Evolutionary conservation across 805 yeast genomes (phyloP).

Genomic region (Komagataella populi): DNA sequence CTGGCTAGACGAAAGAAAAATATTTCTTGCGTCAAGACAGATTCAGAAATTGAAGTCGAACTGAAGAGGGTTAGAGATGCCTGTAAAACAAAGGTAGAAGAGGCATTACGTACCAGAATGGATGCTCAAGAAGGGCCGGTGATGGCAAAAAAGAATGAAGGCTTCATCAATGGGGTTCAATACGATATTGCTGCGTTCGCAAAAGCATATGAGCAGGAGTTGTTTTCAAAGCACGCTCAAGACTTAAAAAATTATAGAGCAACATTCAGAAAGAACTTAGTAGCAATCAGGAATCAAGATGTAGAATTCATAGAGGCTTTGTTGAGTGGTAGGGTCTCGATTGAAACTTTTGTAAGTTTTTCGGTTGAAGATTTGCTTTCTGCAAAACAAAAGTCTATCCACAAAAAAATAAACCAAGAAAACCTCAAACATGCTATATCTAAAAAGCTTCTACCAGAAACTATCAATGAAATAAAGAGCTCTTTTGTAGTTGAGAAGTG

Average conservation of each 20-base stretch:
- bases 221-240: conserved; percentile 7
- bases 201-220: conserved; percentile 10
- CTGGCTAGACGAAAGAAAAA: neutral
- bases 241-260: conserved; percentile 11
- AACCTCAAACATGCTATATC: conserved; percentile 16
- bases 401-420: conserved; percentile 14
- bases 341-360: conserved; percentile 11
- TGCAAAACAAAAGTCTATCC: conserved; percentile 13
- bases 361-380: conserved; percentile 14
- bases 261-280: conserved; percentile 17
- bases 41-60: neutral
- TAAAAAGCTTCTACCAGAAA: conserved; percentile 10
- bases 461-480: conserved; percentile 13
- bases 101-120: neutral
- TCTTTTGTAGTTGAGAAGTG: conserved; percentile 17
- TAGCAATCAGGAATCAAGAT: conserved; percentile 13
- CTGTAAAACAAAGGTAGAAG: neutral
- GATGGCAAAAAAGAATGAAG: neutral
- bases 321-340: conserved; percentile 7
- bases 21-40: neutral
- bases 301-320: conserved; percentile 12
- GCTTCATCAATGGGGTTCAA: neutral
- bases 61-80: neutral
- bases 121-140: neutral
- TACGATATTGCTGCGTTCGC: conserved; percentile 5